A percentile compares a stretch with the other conserved stretches of the same genome.
These are phyloP conservation scores for Smallanthus sonchifolius DNA, from an alignment of 129 eudicot species.

Conservation along the genomic window DNA sequence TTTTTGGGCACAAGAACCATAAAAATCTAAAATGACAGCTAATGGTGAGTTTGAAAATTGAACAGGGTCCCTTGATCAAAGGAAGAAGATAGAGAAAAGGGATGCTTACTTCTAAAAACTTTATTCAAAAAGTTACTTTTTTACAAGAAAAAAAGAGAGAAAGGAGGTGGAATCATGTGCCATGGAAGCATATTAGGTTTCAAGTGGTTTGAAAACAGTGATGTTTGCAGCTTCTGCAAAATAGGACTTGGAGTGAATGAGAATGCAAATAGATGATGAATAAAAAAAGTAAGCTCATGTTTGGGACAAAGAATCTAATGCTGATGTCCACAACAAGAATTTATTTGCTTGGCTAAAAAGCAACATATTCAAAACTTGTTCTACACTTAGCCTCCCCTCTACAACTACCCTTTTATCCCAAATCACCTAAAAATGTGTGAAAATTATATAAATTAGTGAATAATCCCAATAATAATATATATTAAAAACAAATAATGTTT, in stretches of 20 bases:
- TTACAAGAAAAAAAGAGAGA: slow-evolving; percentile 28
- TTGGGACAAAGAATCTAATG: slow-evolving; percentile 43
- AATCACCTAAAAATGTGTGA: neutral
- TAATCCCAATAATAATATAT: neutral
- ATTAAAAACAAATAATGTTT: too few species aligned
- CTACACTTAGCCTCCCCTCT: slow-evolving; percentile 11
- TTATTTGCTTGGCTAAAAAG: slow-evolving; percentile 24
- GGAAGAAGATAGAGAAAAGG: slow-evolving; percentile 27
- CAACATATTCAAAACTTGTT: slow-evolving; percentile 27
- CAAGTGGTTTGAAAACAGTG: slow-evolving; percentile 32
- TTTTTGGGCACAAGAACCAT: slow-evolving; percentile 23
- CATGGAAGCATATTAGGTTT: slow-evolving; percentile 30
- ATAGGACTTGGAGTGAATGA: slow-evolving; percentile 34
- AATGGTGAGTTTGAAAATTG: slow-evolving; percentile 32
- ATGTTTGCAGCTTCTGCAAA: slow-evolving; percentile 18
- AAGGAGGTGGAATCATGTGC: slow-evolving; percentile 35
- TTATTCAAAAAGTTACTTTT: slow-evolving; percentile 30
- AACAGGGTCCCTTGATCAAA: slow-evolving; percentile 35
- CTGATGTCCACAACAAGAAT: slow-evolving; percentile 35
- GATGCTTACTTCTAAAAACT: slow-evolving; percentile 37
- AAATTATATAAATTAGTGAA: neutral
- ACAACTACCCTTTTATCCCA: neutral
- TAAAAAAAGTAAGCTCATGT: slow-evolving; percentile 25
- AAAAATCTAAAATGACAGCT: slow-evolving; percentile 33
- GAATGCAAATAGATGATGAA: slow-evolving; percentile 29